Evolutionary conservation across 306 rosid genomes (phyloP).

Genomic region (Lathyrus tuberosus): DNA sequence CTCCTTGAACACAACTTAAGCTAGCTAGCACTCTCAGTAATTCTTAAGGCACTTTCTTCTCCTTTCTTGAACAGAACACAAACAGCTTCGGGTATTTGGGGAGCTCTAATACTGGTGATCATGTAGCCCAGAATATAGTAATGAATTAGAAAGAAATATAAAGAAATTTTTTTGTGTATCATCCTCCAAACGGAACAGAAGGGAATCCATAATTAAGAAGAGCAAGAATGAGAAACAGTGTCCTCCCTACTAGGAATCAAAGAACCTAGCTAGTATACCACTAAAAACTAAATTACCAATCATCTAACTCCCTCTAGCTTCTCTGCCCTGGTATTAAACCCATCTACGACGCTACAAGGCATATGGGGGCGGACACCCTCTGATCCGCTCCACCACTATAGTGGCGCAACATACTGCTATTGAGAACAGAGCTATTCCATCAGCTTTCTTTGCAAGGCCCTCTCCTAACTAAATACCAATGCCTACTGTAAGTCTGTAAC

Average conservation of each 20-base stretch:
- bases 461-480: neutral
- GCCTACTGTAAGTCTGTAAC: neutral
- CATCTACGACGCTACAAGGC: no score
- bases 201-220: neutral
- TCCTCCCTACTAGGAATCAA: neutral
- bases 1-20: constrained; percentile 2
- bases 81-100: neutral
- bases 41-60: neutral
- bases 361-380: no score
- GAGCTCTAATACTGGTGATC: no score
- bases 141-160: no score
- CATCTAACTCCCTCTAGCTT: neutral
- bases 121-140: no score
- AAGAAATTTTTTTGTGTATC: neutral
- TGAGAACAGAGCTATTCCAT: neutral
- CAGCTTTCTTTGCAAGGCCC: constrained; percentile 10
- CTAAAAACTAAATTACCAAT: constrained; percentile 2
- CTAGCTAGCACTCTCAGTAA: neutral
- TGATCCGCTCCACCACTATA: no score
- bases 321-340: neutral
- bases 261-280: neutral
- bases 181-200: neutral
- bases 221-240: neutral
- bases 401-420: no score
- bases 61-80: neutral